Base-by-base conservation (phyloP, 2,329 filamentous ascomycete species). In the Cordyceps cicadae region DNA sequence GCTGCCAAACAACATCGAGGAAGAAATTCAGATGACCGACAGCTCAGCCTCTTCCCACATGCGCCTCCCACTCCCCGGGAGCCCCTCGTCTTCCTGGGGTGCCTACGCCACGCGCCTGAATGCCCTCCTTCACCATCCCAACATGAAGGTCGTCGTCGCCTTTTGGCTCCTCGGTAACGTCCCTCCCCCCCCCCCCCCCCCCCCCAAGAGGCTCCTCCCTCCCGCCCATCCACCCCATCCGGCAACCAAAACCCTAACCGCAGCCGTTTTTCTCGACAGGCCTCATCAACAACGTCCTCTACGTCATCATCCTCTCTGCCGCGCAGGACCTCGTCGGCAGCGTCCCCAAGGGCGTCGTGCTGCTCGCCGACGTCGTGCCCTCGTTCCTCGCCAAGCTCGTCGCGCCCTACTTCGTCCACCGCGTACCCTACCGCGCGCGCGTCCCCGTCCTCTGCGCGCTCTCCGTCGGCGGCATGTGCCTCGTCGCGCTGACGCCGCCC, bases 251-350 rank as follows among this genome's bases (percentile, higher is more conserved):
- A 17, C 3, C 29, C 21, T 53, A n/a, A 41, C 34, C 34, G n/a
- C 32, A 11, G 3, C 29, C 6, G 2, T n/a, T 21, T n/a, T n/a
- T 21, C 8, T 3, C 7, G 15, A 21, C 19, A 76, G 75, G 75
- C 60, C 70, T 76, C 19, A 94, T 97, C 72, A 97, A 99, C 76
- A 97, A 97, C 77, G 90, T 97, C 67, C 88, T 97, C 76, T 97
- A 97, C 75, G 93, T 97, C 60, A 90, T 97, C 72, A 94, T 97
- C 71, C 88, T 99, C 69, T 95, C 92, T 34, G 90, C 94, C 41
- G 94, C 94, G 3, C 89, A 97, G 68, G 94, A 99, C 70, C 89
- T 99, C 63, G 94, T 97, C 67, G 93, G 93, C 41, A 87, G 90
- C 37, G 81, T 97, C 1, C 94, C 94, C 54, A 97, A 97, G 74